Evolutionary conservation across 768 basidiomycete species (phyloP), one percentile per base, ranked within the genome.

Genomic region (Boletus vermiculosoides): DNA sequence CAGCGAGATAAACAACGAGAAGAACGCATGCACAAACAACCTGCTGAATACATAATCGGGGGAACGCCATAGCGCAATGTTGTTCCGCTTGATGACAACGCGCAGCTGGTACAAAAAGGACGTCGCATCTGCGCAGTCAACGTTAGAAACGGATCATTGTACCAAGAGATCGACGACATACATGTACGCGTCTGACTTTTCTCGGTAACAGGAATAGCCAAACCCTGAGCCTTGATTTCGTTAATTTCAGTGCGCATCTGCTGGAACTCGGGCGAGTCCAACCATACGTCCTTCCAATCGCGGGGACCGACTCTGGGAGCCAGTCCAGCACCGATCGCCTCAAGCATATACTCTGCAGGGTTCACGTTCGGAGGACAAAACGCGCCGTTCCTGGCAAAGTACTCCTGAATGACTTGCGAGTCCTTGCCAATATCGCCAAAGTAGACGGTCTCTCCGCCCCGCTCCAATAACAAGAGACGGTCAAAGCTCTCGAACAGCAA

Each of bases 361-460:
- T 96, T 96, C 65, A 86, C 85, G 58, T 87, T 86, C 0, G 81
- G 47, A 4, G 91, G 90, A 70, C 91, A 94, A 30, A 70, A 58
- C 5, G 70, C 93, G 15, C 92, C 92, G 59, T 90, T 74, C 16
- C 78, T 77, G 23, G 83, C 83, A 67, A 94, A 92, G 75, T 96
- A 96, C 5, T 84, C 78, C 28, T 82, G 84, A 48, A 95, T 75
- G 36, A 84, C 76, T 2, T 74, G 65, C 4, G 90, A 88, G 59
- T 92, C 88, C 42, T 77, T 69, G 45, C 92, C 94, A 49, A 95
- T 91, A 58, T 90, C 88, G 42, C 93, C 94, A 66, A 92, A 95
- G 78, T 95, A 96, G n/a, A 94, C 90, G 0, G 92, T 94, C 69
- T 91, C 86, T 8, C 94, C 94, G 2, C 94, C 94, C 16, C 78